Evolutionary conservation across 106 monocot species (phyloP), one percentile per base, ranked within the genome.

Genomic region (Apostasia ramifera): DNA sequence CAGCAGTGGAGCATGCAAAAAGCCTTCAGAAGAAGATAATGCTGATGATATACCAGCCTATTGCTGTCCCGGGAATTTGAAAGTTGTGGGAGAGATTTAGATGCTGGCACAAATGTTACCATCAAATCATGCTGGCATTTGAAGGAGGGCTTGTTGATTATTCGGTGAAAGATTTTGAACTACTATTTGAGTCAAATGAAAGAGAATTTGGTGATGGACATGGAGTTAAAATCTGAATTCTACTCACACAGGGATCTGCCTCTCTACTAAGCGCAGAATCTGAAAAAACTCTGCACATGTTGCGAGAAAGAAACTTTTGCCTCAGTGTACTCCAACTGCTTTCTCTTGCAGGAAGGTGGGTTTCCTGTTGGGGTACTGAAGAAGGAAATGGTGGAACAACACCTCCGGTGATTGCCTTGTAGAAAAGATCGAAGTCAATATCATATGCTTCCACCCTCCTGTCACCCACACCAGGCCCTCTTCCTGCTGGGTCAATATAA

Each of bases 251-350:
- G 2, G 71, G 53, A 73, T 85, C 78, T 5, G 51, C 59, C 53
- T 83, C 80, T 71, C 69, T 81, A 6, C 59, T 65, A 10, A 81
- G 37, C 41, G 84, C 53, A 40, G 93, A 82, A 78, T 93, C 86
- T 39, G 86, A 80, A 76, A 80, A 86, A n/a, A 84, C 67, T 55
- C 84, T 76, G 37, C 63, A 69, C 15, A 89, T 58, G 1, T 77
- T 59, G 38, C 83, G 70, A 11, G 83, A 83, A 37, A 84, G 72
- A 61, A 87, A 92, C 73, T 92, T 98, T 42, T 85, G 77, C 59
- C 92, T 80, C 49, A 93, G 66, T 42, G 85, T 55, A 76, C 97
- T 98, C 97, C 97, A 98, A 71, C 80, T 87, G 56, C 84, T 98
- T 70, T 98, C 97, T 77, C 97, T 89, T 5, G 90, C 80, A 14